Base-by-base conservation (phyloP, 306 rosid species). In the Clitoria ternatea region DNA sequence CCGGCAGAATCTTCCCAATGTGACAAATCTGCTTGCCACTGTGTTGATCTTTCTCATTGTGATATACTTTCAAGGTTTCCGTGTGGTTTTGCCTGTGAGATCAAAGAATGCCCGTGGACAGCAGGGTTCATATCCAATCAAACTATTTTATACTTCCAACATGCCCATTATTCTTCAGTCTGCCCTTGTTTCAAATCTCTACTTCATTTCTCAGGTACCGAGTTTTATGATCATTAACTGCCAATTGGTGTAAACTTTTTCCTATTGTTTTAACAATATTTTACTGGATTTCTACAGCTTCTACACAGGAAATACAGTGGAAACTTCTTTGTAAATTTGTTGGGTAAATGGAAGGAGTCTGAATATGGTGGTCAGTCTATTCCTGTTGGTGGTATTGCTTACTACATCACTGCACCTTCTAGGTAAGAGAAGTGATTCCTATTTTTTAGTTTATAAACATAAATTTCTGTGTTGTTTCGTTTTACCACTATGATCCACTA, bases 361-460 rank as follows among this genome's bases (percentile, higher is more conserved):
- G 93, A 88, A 48, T 83, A 85, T 61, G 82, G 90, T 56, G 81
- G 90, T 56, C 93, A 88, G 19, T 85, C 74, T 7, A 10, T 85
- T 60, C 90, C 93, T 39, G 88, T 83, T 0, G 87, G 90, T 71
- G 93, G 93, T 71, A 76, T 88, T 42, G 90, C 93, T 5, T 88
- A 85, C 71, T 88, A 85, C 33, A 80, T 85, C 67, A 88, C 94
- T 4, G 81, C 89, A 17, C 87, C 94, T 6, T 80, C 90, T 35
- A 85, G 90, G 94, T 84, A 67, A 53, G 45, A 22, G 14, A 55
- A n/a, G 29, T 53, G 12, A 7, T 36, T 15, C 39, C 6, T 12
- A 10, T 22, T 1, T 44, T 26, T 11, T 24, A 18, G 14, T 13
- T 24, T 70, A 66, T 65, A 37, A 9, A 12, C 18, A 19, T 13